Conservation (phyloP, 1,139 yeast genomes). For the Pichia sp. region DNA sequence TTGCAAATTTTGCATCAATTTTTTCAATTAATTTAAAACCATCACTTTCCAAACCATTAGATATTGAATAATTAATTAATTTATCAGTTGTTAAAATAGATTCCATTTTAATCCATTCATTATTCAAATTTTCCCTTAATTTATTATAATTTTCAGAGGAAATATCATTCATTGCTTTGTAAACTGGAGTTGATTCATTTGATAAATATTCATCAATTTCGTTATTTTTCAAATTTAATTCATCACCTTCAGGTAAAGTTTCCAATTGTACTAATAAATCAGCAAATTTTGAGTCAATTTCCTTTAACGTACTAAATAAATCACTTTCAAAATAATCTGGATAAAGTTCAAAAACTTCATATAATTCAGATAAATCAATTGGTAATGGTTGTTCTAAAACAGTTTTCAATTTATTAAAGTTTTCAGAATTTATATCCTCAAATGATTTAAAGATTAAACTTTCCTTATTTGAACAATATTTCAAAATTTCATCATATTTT, state of each 20-base stretch:
- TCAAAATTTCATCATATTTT: slow-evolving; percentile 16
- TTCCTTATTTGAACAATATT: slow-evolving; percentile 17
- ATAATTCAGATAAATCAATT: slow-evolving; percentile 24
- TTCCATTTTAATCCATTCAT: slow-evolving; percentile 19
- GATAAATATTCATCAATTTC: slow-evolving; percentile 21
- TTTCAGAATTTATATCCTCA: slow-evolving; percentile 17
- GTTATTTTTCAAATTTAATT: slow-evolving; percentile 17
- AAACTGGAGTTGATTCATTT: slow-evolving; percentile 19
- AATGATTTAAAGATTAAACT: slow-evolving; percentile 19
- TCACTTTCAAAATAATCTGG: slow-evolving; percentile 19
- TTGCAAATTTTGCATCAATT: slow-evolving; percentile 22
- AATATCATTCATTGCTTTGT: slow-evolving; percentile 21
- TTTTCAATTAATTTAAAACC: slow-evolving; percentile 18
- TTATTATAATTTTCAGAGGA: slow-evolving; percentile 14
- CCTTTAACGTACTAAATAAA: slow-evolving; percentile 15
- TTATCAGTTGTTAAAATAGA: slow-evolving; percentile 21
- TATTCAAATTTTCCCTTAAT: slow-evolving; percentile 15
- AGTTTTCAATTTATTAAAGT: slow-evolving; percentile 13
- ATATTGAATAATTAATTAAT: slow-evolving; percentile 19
- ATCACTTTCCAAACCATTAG: slow-evolving; percentile 22
- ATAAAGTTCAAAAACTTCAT: slow-evolving; percentile 22
- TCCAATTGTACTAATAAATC: slow-evolving; percentile 20
- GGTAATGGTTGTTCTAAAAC: slow-evolving; percentile 23
- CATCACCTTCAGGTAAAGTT: slow-evolving; percentile 22
- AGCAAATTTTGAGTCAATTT: slow-evolving; percentile 23